Evolutionary conservation across 495 filamentous ascomycete genomes (phyloP), one percentile per base, ranked within the genome.

Genomic region (Neurospora cerealis): DNA sequence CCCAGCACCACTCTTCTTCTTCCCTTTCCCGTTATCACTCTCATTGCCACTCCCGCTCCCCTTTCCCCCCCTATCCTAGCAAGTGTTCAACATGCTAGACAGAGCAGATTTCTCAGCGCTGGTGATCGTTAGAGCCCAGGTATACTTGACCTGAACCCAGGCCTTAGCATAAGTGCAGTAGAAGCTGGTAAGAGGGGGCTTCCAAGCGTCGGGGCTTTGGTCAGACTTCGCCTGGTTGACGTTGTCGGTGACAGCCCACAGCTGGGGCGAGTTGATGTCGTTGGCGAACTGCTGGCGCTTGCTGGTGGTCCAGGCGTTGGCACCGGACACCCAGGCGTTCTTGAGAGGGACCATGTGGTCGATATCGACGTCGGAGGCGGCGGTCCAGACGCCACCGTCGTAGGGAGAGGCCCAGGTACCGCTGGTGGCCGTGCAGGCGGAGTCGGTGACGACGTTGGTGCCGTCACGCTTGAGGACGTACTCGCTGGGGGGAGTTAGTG

Each of bases 311-410:
- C 88, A 90, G 10, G 79, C 70, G 32, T 78, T 81, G 7, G 88
- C 87, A 60, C 87, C 87, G 7, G 86, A 87, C 81, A 90, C 89
- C 92, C 91, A 94, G 9, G 92, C 91, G 78, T 93, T 91, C 76
- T 88, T 88, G 60, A 94, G 77, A 1, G 92, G 91, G 19, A 94
- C 91, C 78, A 94, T 82, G 79, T 94, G 92, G 77, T 94, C 92
- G 72, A 94, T 93, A 75, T 93, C 90, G 2, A 94, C 74, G 79
- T 93, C 91, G 9, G 85, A 86, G 0, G 90, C 84, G 6, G 81
- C 80, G 0, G 89, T 91, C 91, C 91, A 93, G 4, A 84, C 90
- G 0, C 82, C 90, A 1, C 91, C 91, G 75, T 94, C 92, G 78
- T 90, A 94, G 1, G 89, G 89, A 28, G 86, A 89, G 24, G 75